Evolutionary conservation across 257 asterid species (phyloP).

Genomic region (Petunia secreta): DNA sequence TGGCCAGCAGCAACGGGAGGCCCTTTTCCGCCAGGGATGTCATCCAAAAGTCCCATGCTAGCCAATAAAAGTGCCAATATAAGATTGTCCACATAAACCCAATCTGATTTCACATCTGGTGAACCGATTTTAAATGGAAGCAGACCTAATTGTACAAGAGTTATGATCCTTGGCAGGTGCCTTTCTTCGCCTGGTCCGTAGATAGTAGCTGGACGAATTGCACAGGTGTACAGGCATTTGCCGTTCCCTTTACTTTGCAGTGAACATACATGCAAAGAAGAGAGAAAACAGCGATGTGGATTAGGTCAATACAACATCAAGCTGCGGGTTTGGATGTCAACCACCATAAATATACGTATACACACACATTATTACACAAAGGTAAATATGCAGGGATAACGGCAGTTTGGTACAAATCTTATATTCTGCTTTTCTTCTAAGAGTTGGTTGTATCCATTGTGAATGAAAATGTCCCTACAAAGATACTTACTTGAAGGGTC

Average conservation of each 20-base stretch:
- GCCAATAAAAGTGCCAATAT: conserved; percentile 81
- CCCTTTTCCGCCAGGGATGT: conserved; percentile 85
- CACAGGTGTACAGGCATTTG: conserved; percentile 74
- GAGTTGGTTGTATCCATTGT: not conserved
- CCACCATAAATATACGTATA: not conserved
- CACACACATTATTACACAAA: not conserved
- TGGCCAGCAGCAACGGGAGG: conserved; percentile 88
- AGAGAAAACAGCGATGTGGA: not conserved
- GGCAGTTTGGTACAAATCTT: too few species aligned
- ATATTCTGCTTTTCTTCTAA: not conserved
- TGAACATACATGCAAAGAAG: not conserved
- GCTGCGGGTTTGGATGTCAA: not conserved
- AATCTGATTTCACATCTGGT: conserved; percentile 71
- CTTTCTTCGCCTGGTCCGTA: conserved; percentile 99
- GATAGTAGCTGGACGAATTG: conserved; percentile 95
- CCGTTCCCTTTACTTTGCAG: conserved; percentile 61
- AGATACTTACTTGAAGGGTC: conserved; percentile 67
- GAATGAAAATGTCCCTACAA: not conserved
- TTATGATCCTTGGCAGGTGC: conserved; percentile 85
- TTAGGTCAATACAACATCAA: conserved; percentile 14
- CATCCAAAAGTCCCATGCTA: conserved; percentile 96
- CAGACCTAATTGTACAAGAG: conserved; percentile 79
- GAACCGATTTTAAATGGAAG: conserved; percentile 75
- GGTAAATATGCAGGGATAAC: too few species aligned
- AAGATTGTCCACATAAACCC: conserved; percentile 91